These are phyloP conservation scores for Metschnikowia proteae DNA, from an alignment of 805 yeast species.

Conservation along the genomic window DNA sequence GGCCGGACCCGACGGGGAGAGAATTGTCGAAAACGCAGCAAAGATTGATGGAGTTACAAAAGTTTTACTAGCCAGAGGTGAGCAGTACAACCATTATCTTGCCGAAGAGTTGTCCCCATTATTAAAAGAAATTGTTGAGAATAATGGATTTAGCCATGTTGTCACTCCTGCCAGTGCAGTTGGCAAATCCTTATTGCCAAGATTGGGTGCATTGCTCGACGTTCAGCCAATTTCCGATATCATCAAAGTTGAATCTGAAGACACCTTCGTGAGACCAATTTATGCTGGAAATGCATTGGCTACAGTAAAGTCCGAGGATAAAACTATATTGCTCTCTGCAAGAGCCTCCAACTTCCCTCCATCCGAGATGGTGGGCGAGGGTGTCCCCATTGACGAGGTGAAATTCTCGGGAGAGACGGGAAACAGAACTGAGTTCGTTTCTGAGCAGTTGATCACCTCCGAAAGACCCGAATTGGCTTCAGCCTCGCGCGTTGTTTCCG, in stretches of 20 bases:
- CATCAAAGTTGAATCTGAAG: slow-evolving; percentile 57
- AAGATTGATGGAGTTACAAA: slow-evolving; percentile 52
- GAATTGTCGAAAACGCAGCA: slow-evolving; percentile 43
- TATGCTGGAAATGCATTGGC: slow-evolving; percentile 93
- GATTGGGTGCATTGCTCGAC: slow-evolving; percentile 81
- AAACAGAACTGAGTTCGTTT: slow-evolving; percentile 58
- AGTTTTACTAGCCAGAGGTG: slow-evolving; percentile 55
- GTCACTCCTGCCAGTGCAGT: slow-evolving; percentile 79
- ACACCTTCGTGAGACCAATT: slow-evolving; percentile 86
- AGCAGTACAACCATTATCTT: slow-evolving; percentile 60
- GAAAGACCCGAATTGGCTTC: slow-evolving; percentile 91
- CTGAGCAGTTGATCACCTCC: slow-evolving; percentile 68
- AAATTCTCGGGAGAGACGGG: slow-evolving; percentile 33
- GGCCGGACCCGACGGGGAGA: slow-evolving; percentile 59
- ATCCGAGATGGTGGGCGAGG: slow-evolving; percentile 23
- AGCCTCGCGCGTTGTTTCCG: slow-evolving; percentile 78
- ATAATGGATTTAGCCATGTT: slow-evolving; percentile 59
- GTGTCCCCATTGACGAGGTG: slow-evolving; percentile 49
- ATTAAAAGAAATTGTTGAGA: slow-evolving; percentile 44
- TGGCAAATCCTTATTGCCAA: slow-evolving; percentile 83
- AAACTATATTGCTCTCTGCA: slow-evolving; percentile 65
- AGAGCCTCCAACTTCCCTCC: slow-evolving; percentile 79
- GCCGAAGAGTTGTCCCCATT: slow-evolving; percentile 84
- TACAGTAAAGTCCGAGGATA: slow-evolving; percentile 71
- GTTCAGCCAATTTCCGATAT: slow-evolving; percentile 87